Conservation (phyloP, 139 green algal species). For the Chlorella sorokiniana region DNA sequence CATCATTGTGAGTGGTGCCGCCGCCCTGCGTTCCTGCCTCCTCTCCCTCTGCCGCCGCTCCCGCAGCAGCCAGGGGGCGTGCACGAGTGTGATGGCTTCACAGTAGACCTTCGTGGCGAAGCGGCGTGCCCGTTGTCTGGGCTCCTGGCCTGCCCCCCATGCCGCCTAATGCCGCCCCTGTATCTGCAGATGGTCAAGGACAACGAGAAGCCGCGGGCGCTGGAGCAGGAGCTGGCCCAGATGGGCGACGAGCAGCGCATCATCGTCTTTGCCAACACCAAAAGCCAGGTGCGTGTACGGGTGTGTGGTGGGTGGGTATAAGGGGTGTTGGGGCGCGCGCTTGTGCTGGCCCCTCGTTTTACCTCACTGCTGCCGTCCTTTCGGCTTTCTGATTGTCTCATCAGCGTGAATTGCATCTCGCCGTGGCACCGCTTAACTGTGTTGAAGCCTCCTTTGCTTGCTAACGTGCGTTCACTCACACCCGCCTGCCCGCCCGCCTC, state of each 20-base stretch:
- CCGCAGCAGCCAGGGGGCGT: no score
- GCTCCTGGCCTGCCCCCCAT: no score
- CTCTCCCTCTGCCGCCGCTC: not conserved
- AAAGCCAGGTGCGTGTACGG: conserved; percentile 33
- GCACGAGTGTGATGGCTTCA: no score
- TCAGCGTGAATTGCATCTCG: not conserved
- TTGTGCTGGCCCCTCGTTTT: not conserved
- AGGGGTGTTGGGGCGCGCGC: conserved; percentile 31
- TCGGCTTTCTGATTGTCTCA: not conserved
- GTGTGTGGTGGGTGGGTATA: not conserved
- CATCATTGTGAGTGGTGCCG: conserved; percentile 69
- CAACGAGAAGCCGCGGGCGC: conserved; percentile 77
- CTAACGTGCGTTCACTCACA: no score
- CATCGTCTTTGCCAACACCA: conserved; percentile 99
- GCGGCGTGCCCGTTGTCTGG: no score
- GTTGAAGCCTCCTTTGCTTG: no score
- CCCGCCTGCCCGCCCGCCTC: not conserved
- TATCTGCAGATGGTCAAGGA: conserved; percentile 63
- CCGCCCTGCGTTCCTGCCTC: not conserved
- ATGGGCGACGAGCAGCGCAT: conserved; percentile 71
- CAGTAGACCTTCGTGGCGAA: no score
- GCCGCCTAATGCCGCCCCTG: not conserved
- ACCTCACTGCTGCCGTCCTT: not conserved
- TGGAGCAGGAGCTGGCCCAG: conserved; percentile 61
- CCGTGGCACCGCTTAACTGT: no score